A percentile compares a stretch with the other conserved stretches of the same genome.
phyloP scores from a whole-genome alignment of 306 rosid genomes.

The Biancaea sappan region DNA sequence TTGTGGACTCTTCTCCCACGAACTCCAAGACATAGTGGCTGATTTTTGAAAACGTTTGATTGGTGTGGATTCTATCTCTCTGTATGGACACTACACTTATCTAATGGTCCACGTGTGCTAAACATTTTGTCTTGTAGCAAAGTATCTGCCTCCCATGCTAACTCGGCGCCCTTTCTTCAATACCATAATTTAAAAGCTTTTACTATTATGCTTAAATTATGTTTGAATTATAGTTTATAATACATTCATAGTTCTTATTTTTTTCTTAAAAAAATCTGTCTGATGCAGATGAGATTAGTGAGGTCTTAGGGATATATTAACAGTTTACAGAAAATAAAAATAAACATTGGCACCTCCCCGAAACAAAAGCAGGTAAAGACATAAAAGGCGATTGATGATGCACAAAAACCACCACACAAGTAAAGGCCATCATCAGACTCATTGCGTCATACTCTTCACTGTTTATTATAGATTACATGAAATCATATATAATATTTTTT shows the following conservation, averaged over 20 bases:
- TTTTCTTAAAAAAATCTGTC: neutral
- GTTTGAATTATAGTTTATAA: neutral
- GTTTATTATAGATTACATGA: neutral
- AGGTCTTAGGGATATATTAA: neutral
- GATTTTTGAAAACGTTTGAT: too few species aligned
- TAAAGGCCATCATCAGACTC: too few species aligned
- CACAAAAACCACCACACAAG: neutral
- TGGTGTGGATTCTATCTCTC: too few species aligned
- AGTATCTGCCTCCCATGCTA: too few species aligned
- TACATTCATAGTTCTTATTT: neutral
- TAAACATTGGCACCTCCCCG: neutral
- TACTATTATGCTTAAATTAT: neutral
- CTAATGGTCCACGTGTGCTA: too few species aligned
- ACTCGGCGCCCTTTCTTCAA: neutral
- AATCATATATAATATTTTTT: too few species aligned
- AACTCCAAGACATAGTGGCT: too few species aligned
- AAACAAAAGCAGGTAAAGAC: neutral
- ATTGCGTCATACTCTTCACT: neutral
- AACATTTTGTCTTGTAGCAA: too few species aligned
- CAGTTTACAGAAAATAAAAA: neutral
- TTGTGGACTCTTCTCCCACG: too few species aligned
- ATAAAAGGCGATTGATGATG: neutral
- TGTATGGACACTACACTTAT: too few species aligned
- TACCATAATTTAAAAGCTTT: neutral
- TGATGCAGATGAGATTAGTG: neutral